These are phyloP conservation scores for Abrus pulchellus DNA, from an alignment of 306 rosid species.

Conservation along the genomic window DNA sequence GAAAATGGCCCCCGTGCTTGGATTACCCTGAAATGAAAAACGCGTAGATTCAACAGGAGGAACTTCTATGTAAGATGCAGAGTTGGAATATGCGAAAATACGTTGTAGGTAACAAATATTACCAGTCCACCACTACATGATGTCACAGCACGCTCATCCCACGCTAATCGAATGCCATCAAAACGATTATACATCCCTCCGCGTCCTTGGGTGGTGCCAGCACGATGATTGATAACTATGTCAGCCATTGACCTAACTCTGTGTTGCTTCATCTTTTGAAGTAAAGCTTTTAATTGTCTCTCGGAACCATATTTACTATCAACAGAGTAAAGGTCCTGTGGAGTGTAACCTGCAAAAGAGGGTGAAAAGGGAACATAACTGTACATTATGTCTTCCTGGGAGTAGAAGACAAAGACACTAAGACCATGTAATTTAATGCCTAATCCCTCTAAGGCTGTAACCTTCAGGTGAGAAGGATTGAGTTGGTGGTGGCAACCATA, in stretches of 20 bases:
- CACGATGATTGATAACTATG: conserved; percentile 88
- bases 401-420: conserved; percentile 18
- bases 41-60: not conserved
- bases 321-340: conserved; percentile 87
- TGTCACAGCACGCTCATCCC: conserved; percentile 93
- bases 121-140: conserved; percentile 91
- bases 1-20: conserved; percentile 79
- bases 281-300: conserved; percentile 70
- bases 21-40: conserved; percentile 67
- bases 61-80: not conserved
- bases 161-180: conserved; percentile 83
- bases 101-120: conserved; percentile 26
- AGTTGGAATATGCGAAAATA: conserved; percentile 30
- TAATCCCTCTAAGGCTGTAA: conserved; percentile 51
- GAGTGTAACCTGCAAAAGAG: conserved; percentile 75
- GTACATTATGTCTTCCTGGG: not conserved
- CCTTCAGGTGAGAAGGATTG: conserved; percentile 86
- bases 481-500: conserved; percentile 94
- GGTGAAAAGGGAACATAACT: conserved; percentile 19
- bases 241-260: conserved; percentile 89
- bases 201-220: conserved; percentile 78
- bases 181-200: conserved; percentile 91
- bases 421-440: conserved; percentile 11
- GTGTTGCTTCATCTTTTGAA: conserved; percentile 78
- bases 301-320: conserved; percentile 86